Conservation (phyloP, 495 filamentous ascomycete species). For the Neurospora sp. region DNA sequence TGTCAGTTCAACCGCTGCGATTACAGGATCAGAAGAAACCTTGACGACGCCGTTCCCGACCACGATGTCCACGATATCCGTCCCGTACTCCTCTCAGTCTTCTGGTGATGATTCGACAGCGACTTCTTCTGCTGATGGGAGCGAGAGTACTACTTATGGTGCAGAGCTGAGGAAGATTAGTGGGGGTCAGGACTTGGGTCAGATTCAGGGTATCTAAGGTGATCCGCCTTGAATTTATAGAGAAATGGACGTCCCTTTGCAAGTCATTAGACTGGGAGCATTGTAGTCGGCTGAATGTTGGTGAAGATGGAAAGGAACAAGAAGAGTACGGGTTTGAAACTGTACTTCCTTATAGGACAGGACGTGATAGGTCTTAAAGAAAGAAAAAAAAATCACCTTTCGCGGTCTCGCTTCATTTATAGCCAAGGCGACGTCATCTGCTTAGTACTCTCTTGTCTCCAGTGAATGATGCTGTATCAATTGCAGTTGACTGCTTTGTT, state of each 20-base stretch:
- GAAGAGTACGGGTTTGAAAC: background rate
- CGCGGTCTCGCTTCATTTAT: background rate
- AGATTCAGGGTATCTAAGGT: background rate
- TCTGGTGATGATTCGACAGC: background rate
- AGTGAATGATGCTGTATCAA: background rate
- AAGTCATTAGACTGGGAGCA: too few species aligned
- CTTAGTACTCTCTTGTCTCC: background rate
- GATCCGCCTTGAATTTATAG: too few species aligned
- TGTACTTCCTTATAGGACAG: background rate
- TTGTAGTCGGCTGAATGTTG: too few species aligned
- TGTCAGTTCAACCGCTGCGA: background rate
- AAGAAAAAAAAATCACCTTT: background rate
- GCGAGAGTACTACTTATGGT: background rate
- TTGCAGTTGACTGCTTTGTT: background rate
- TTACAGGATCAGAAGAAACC: background rate
- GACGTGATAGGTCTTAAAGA: background rate
- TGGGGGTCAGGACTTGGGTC: background rate
- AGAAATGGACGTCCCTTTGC: too few species aligned
- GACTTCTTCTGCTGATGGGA: background rate
- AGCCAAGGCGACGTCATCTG: background rate
- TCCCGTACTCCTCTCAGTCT: background rate
- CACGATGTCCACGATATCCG: background rate
- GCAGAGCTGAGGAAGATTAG: background rate
- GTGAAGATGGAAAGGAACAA: background rate
- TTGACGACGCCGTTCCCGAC: background rate